These are phyloP conservation scores for Wickerhamiella musiphila DNA, from an alignment of 805 yeast species.

Conservation along the genomic window DNA sequence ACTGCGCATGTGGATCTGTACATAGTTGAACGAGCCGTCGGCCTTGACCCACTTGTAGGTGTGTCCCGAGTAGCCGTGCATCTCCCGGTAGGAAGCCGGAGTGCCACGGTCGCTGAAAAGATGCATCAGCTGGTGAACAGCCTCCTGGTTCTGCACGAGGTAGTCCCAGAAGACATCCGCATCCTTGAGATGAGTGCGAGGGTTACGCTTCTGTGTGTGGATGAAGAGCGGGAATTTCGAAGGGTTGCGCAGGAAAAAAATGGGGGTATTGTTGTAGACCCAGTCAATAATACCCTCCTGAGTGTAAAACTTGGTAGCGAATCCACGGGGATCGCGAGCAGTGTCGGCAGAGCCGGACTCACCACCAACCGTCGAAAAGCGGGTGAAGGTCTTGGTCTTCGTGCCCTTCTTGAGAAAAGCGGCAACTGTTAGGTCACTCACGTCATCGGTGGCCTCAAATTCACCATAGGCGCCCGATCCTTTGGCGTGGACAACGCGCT, in stretches of 20 bases:
- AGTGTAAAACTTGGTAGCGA: constrained; percentile 46
- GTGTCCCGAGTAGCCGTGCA: constrained; percentile 52
- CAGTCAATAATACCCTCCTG: constrained; percentile 54
- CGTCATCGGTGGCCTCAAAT: constrained; percentile 41
- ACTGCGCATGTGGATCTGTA: constrained; percentile 35
- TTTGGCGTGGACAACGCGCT: constrained; percentile 51
- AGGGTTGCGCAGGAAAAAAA: constrained; percentile 48
- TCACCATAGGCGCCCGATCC: constrained; percentile 48
- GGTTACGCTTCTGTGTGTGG: constrained; percentile 56
- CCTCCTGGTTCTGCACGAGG: constrained; percentile 36
- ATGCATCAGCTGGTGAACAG: constrained; percentile 38
- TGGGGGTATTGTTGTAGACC: constrained; percentile 60
- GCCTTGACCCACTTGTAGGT: constrained; percentile 39
- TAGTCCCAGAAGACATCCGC: constrained; percentile 43
- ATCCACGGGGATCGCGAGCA: constrained; percentile 56
- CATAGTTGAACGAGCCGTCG: constrained; percentile 35
- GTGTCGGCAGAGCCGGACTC: constrained; percentile 51
- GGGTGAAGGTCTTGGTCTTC: constrained; percentile 45
- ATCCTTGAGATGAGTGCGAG: constrained; percentile 42
- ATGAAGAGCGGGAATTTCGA: constrained; percentile 46
- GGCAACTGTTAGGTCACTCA: constrained; percentile 31
- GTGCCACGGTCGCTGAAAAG: constrained; percentile 46
- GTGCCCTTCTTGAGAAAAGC: constrained; percentile 60
- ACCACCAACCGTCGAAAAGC: constrained; percentile 56
- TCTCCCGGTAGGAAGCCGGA: constrained; percentile 35